Evolutionary conservation across 2,329 filamentous ascomycete species (phyloP), one percentile per base, ranked within the genome.

Genomic region (Sporothrix brunneoviolacea): DNA sequence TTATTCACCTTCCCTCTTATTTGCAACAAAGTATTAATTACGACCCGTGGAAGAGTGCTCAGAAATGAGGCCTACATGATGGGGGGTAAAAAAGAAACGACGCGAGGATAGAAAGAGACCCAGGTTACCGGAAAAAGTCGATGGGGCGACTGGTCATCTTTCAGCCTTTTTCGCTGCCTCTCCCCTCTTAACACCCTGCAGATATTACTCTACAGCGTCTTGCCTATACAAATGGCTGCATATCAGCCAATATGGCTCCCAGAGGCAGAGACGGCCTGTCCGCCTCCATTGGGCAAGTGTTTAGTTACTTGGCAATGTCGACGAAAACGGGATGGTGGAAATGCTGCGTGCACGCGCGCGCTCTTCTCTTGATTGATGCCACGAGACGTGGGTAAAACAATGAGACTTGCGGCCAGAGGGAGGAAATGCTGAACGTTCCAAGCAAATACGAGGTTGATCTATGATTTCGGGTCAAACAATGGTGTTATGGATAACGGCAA

Each of bases 111-210:
- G 12, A 21, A 8, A 27, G 9, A 15, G 28, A 51, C 39, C 48
- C 48, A 45, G 48, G 48, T 51, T 51, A 39, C 48, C 48, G 48
- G 48, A 51, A 45, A 51, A 45, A 44, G 24, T 39, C 48, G 16
- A 38, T 22, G n/a, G n/a, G n/a, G n/a, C n/a, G n/a, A n/a, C n/a
- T n/a, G n/a, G n/a, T n/a, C 42, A 18, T 19, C 12, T 19, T 48
- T 18, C n/a, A n/a, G n/a, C n/a, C n/a, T n/a, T n/a, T n/a, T n/a
- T n/a, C n/a, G n/a, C n/a, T n/a, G n/a, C n/a, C n/a, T n/a, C n/a
- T n/a, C n/a, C n/a, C n/a, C 37, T 28, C 43, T 28, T 27, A 36
- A 27, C 8, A 15, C n/a, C n/a, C 16, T 19, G 15, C 33, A 24
- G 10, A 30, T 15, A 46, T 38, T 35, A 16, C 41, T 33, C 24